Conservation (phyloP, 2,329 filamentous ascomycete genomes). For the Cadophora gregata region DNA sequence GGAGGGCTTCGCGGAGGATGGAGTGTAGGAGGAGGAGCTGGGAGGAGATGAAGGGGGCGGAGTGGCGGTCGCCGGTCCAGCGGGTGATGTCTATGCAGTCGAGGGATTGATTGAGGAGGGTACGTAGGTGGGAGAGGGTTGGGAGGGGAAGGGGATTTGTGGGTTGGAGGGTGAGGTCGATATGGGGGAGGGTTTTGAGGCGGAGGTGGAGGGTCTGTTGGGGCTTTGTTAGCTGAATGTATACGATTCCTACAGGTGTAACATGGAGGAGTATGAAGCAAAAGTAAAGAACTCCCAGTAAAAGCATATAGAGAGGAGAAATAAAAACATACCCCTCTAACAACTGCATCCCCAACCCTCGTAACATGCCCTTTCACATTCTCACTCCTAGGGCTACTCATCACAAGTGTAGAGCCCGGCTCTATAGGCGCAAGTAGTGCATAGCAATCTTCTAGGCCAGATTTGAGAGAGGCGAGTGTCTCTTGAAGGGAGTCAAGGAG, state of each 20-base stretch:
- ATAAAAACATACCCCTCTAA: slow-evolving; percentile 75
- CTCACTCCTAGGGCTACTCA: slow-evolving; percentile 87
- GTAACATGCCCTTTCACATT: slow-evolving; percentile 92
- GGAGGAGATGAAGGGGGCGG: slow-evolving; percentile 55
- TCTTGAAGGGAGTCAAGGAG: slow-evolving; percentile 46
- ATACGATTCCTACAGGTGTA: background rate
- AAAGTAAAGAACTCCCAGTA: no score
- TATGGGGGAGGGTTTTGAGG: slow-evolving; percentile 67
- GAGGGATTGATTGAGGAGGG: slow-evolving; percentile 81
- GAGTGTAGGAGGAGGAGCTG: slow-evolving; percentile 62
- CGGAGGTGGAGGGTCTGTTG: slow-evolving; percentile 76
- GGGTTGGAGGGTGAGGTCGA: slow-evolving; percentile 44
- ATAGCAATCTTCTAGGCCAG: slow-evolving; percentile 87
- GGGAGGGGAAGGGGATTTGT: slow-evolving; percentile 62
- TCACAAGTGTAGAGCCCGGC: slow-evolving; percentile 84
- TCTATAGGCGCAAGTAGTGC: slow-evolving; percentile 84
- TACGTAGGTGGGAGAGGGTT: slow-evolving; percentile 73
- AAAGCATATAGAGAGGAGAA: background rate
- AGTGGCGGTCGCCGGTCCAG: slow-evolving; percentile 70
- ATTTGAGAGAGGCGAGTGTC: slow-evolving; percentile 41
- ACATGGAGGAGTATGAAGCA: no score
- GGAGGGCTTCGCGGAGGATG: slow-evolving; percentile 57
- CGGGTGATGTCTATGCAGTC: slow-evolving; percentile 82
- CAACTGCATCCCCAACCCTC: slow-evolving; percentile 85
- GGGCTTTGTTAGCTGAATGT: slow-evolving; percentile 23